Base-by-base conservation (phyloP, 73 alveolate species). In the Diophrys sp. region DNA sequence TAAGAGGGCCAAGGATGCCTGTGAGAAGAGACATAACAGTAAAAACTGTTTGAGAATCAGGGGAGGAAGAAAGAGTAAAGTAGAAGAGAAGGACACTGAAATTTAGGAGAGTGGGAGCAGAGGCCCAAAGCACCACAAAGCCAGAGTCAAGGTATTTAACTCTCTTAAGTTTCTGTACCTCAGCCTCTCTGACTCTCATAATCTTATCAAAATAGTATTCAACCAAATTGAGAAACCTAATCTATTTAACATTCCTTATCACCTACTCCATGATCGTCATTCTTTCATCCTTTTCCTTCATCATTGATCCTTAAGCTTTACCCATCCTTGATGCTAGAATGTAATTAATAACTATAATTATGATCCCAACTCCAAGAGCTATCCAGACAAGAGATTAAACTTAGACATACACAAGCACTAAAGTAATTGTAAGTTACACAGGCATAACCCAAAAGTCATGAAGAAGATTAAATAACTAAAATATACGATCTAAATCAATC, bases 391-490 rank as follows among this genome's bases (percentile, higher is more conserved):
- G 23, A 27, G 1, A 23, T 28, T 28, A 2, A 1, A 68, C 75
- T 68, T 68, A 31, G 44, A 25, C 2, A 24, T 68, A 68, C 24
- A 68, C 2, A 1, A 68, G 44, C 24, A 68, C 30, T 5, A 68
- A 31, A 2, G 75, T 5, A 2, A 68, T 68, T 14, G 24, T 25
- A 2, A 68, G 34, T 68, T 68, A 29, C 2, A 68, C 54, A 2
- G 75, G 75, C 25, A 68, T 18, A 25, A 27, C 5, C 75, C 75
- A 68, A 5, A 68, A 28, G 24, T 68, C 75, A 28, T 68, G 25
- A 23, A 68, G 5, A 1, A 26, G 25, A 28, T 44, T 25, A 55
- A 68, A 68, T 27, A 68, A 55, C 2, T 28, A 26, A 1, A 25
- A 25, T 5, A 68, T 68, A 2, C 75, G 1, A 31, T 68, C 75